These are phyloP conservation scores for Vigna trinervia DNA, from an alignment of 306 rosid species.

Conservation along the genomic window DNA sequence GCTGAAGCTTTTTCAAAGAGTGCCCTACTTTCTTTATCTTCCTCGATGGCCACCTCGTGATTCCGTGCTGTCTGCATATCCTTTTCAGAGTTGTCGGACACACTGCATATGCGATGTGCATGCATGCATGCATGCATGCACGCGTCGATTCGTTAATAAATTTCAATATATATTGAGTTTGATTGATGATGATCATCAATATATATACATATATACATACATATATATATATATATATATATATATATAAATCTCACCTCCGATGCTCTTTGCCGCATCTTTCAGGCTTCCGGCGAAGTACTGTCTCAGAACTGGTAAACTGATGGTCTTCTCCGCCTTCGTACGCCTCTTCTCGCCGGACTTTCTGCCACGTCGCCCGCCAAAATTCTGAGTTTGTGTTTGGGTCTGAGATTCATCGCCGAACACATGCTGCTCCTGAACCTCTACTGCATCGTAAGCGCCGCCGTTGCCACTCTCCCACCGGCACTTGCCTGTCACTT, in stretches of 20 bases:
- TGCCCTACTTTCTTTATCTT: conserved; percentile 76
- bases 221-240: too few species aligned
- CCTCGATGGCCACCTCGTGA: conserved; percentile 71
- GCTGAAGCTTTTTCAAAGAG: conserved; percentile 70
- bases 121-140: too few species aligned
- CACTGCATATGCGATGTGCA: conserved; percentile 43
- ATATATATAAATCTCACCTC: conserved; percentile 30
- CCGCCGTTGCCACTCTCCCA: conserved; percentile 16
- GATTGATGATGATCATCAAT: too few species aligned
- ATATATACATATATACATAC: too few species aligned
- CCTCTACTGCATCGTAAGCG: not conserved
- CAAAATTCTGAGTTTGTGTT: not conserved
- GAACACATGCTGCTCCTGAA: not conserved
- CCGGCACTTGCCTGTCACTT: conserved; percentile 57
- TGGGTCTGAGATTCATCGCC: conserved; percentile 50
- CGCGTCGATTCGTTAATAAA: too few species aligned
- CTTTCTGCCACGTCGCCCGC: conserved; percentile 54
- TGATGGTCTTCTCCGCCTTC: conserved; percentile 71
- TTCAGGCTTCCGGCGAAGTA: conserved; percentile 58
- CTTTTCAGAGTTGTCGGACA: conserved; percentile 78
- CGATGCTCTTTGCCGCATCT: conserved; percentile 55
- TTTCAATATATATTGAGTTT: too few species aligned
- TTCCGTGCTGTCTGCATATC: conserved; percentile 80
- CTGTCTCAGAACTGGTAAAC: conserved; percentile 64
- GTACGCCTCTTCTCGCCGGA: conserved; percentile 64